phyloP scores from a whole-genome alignment of 345 rosid genomes.

The Hibiscus mutabilis region DNA sequence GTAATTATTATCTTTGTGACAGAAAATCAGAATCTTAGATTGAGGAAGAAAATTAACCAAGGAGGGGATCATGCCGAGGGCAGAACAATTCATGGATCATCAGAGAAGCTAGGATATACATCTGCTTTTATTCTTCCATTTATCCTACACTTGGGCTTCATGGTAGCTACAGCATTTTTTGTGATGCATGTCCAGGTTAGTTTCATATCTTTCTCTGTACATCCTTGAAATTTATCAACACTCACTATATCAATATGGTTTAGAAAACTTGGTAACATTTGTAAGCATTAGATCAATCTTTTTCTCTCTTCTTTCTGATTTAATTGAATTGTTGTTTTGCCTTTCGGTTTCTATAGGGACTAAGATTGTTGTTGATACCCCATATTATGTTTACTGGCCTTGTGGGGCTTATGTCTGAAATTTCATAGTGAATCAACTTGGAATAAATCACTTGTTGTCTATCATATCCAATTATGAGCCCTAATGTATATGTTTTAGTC shows the following conservation, averaged over 20 bases:
- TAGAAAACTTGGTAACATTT: neutral
- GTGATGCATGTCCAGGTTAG: conserved; percentile 92
- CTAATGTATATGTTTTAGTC: neutral
- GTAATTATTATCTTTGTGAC: conserved; percentile 14
- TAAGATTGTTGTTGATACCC: neutral
- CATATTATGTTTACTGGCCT: neutral
- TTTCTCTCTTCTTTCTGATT: neutral
- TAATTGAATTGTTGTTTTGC: neutral
- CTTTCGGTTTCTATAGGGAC: neutral
- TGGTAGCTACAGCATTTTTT: conserved; percentile 72
- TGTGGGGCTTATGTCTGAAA: neutral
- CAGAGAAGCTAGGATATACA: conserved; percentile 30
- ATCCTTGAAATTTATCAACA: neutral
- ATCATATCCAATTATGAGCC: neutral
- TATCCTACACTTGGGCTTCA: conserved; percentile 57
- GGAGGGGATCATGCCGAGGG: conserved; percentile 17
- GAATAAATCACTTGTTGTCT: neutral
- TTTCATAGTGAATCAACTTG: neutral
- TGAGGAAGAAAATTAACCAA: conserved; percentile 38
- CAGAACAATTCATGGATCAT: conserved; percentile 20
- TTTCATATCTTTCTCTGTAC: neutral
- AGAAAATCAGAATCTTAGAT: conserved; percentile 43
- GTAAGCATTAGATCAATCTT: neutral
- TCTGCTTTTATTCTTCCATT: conserved; percentile 58
- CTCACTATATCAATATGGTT: neutral